phyloP scores from a whole-genome alignment of 208 protist genomes.

The Trypanosoma rangeli region DNA sequence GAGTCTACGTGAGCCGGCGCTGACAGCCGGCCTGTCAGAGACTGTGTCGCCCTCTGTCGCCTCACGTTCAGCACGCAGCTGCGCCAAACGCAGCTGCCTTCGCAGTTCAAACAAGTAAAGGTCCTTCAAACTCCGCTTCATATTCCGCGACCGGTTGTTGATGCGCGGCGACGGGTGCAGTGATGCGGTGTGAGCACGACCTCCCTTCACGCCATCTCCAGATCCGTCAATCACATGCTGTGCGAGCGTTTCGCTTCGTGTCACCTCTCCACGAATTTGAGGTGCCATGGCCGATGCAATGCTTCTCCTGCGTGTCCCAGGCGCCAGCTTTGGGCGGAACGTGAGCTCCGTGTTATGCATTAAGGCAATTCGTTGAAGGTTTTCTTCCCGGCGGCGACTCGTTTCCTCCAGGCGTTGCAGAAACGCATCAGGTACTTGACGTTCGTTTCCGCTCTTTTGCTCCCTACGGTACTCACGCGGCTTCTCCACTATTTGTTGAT shows the following conservation, averaged over 20 bases:
- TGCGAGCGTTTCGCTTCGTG: neutral
- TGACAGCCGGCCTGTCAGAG: neutral
- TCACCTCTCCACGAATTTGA: neutral
- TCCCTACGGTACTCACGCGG: neutral
- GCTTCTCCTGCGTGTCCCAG: neutral
- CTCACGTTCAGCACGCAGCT: conserved; percentile 16
- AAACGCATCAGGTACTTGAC: neutral
- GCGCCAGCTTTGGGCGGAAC: conserved; percentile 9
- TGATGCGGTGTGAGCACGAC: neutral
- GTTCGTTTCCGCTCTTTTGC: neutral
- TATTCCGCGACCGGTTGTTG: conserved; percentile 10
- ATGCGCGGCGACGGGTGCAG: conserved; percentile 1
- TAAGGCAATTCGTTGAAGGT: conserved; percentile 3
- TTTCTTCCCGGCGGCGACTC: conserved; percentile 6
- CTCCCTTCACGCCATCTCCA: neutral
- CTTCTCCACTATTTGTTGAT: neutral
- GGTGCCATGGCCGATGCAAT: neutral
- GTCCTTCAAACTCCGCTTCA: conserved; percentile 15
- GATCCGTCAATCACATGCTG: neutral
- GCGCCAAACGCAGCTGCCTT: conserved; percentile 8
- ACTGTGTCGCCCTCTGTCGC: neutral
- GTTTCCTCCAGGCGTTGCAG: conserved; percentile 12
- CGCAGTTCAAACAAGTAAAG: conserved; percentile 16
- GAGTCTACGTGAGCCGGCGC: conserved; percentile 5
- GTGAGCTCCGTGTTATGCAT: conserved; percentile 8